Conservation (phyloP, 73 alveolate species). For the Chromera velia region DNA sequence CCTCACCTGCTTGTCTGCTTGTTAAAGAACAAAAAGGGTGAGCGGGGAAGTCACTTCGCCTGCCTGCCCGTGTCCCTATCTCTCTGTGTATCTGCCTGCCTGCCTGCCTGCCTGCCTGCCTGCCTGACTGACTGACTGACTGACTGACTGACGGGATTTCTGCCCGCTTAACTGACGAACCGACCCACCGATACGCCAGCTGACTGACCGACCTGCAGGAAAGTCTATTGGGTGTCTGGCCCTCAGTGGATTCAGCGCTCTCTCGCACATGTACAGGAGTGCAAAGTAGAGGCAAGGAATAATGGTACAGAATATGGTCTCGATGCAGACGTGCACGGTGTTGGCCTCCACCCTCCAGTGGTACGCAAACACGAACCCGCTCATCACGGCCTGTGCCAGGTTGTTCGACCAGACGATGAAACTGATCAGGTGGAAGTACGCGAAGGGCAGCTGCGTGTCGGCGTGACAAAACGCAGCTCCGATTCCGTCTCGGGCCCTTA, state of each 20-base stretch:
- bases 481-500: neutral
- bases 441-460: conserved; percentile 3
- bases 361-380: neutral
- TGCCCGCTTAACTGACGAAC: too few relatives aligned
- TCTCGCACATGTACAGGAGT: neutral
- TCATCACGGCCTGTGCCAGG: neutral
- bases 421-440: neutral
- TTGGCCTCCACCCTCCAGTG: too few relatives aligned
- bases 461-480: neutral
- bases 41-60: too few relatives aligned
- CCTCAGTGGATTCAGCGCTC: conserved; percentile 6
- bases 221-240: neutral
- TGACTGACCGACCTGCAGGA: too few relatives aligned
- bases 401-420: neutral
- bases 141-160: too few relatives aligned
- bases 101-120: too few relatives aligned
- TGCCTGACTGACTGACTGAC: too few relatives aligned
- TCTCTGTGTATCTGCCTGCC: too few relatives aligned
- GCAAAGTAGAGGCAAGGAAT: neutral
- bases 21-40: too few relatives aligned
- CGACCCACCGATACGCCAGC: too few relatives aligned
- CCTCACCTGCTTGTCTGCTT: too few relatives aligned
- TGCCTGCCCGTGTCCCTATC: too few relatives aligned
- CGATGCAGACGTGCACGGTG: neutral
- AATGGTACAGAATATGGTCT: neutral